Percentiles rank a stretch among this genome's conserved stretches.
These are phyloP conservation scores for Leersia perrieri DNA, from an alignment of 176 grass and related monocot genomes.

Conservation along the genomic window DNA sequence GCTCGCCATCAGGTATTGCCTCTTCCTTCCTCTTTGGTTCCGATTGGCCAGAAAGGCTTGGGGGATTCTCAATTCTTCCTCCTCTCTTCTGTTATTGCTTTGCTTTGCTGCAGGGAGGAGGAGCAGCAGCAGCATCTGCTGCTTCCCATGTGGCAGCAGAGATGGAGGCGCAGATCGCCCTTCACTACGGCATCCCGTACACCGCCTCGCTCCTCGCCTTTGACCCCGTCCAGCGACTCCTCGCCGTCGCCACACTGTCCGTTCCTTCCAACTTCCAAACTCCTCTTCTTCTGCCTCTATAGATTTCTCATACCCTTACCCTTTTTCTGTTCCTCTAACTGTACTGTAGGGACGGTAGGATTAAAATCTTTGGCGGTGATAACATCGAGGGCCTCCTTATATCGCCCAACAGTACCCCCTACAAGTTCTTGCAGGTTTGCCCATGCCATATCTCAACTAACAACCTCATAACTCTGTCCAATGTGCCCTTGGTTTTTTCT, in stretches of 20 bases:
- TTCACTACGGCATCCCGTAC: conserved; percentile 81
- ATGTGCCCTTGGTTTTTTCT: background rate
- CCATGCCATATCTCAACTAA: background rate
- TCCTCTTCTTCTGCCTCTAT: background rate
- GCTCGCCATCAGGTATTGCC: conserved; percentile 45
- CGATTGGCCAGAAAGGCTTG: too few relatives aligned
- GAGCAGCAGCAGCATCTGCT: background rate
- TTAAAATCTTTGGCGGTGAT: conserved; percentile 88
- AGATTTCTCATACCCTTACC: background rate
- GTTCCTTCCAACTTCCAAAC: background rate
- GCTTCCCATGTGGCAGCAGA: conserved; percentile 21
- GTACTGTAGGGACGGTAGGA: conserved; percentile 82
- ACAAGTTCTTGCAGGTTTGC: conserved; percentile 82
- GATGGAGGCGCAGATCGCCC: conserved; percentile 60
- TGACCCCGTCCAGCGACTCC: conserved; percentile 84
- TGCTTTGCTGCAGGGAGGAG: background rate
- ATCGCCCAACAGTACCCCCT: conserved; percentile 78
- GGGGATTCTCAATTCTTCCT: background rate
- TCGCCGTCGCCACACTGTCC: conserved; percentile 86
- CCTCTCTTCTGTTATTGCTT: background rate
- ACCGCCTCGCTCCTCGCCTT: conserved; percentile 76
- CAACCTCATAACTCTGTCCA: background rate
- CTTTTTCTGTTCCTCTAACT: background rate
- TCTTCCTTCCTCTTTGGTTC: too few relatives aligned
- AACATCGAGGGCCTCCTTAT: conserved; percentile 83